phyloP scores from a whole-genome alignment of 768 basidiomycete genomes.

The Neoboletus brunneissimus region DNA sequence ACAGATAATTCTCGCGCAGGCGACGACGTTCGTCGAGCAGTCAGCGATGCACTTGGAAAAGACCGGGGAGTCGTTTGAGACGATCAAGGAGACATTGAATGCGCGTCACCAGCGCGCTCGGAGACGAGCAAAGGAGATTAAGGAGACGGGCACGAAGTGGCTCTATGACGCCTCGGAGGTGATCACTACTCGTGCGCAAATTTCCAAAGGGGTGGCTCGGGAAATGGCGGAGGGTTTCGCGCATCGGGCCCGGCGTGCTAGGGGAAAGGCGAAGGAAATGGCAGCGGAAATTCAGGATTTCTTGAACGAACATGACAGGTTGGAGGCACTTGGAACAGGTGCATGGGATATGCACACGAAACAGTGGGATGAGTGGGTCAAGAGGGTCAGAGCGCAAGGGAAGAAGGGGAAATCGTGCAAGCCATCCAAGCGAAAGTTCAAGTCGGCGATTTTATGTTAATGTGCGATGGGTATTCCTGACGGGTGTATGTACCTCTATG shows the following conservation, averaged over 20 bases:
- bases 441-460: slow-evolving; percentile 13
- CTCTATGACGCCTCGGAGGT: slow-evolving; percentile 42
- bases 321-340: slow-evolving; percentile 13
- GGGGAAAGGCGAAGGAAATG: slow-evolving; percentile 44
- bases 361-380: slow-evolving; percentile 22
- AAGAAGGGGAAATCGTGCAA: slow-evolving; percentile 14
- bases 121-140: slow-evolving; percentile 51
- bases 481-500: slow-evolving; percentile 22
- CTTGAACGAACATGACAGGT: slow-evolving; percentile 21
- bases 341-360: slow-evolving; percentile 19
- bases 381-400: slow-evolving; percentile 1
- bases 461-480: slow-evolving; percentile 1
- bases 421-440: slow-evolving; percentile 10
- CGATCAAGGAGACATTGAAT: slow-evolving; percentile 40
- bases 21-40: slow-evolving; percentile 42
- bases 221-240: slow-evolving; percentile 36
- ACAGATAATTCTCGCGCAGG: slow-evolving; percentile 27
- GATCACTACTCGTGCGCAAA: slow-evolving; percentile 39
- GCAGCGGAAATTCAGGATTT: slow-evolving; percentile 33
- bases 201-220: slow-evolving; percentile 43
- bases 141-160: slow-evolving; percentile 46
- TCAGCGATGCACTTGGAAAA: slow-evolving; percentile 39
- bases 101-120: slow-evolving; percentile 52
- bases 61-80: slow-evolving; percentile 36
- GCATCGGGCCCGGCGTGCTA: slow-evolving; percentile 43